phyloP scores from a whole-genome alignment of 2,329 filamentous ascomycete genomes.

The Kalaharituber pfeilii region DNA sequence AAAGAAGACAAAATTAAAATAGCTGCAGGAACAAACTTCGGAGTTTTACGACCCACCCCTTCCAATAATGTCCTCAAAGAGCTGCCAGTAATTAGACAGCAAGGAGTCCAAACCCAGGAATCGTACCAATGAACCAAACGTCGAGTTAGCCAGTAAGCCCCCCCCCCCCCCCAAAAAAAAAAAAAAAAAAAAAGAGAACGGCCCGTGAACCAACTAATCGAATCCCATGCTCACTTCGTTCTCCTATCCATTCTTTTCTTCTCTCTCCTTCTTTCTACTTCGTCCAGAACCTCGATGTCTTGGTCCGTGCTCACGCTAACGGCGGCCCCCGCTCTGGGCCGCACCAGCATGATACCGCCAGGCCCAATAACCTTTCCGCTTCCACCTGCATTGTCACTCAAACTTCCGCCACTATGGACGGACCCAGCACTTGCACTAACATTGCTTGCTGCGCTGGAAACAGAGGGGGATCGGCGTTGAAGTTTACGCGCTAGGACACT shows the following conservation, averaged over 20 bases:
- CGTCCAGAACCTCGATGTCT: not conserved
- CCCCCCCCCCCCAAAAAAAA: too few relatives aligned
- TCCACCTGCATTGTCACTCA: not conserved
- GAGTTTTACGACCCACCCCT: too few relatives aligned
- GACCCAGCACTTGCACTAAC: not conserved
- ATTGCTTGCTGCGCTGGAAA: not conserved
- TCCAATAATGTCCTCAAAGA: too few relatives aligned
- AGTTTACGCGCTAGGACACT: not conserved
- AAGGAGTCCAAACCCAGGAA: too few relatives aligned
- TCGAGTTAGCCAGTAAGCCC: too few relatives aligned
- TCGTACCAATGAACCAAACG: too few relatives aligned
- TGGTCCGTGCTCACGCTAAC: not conserved
- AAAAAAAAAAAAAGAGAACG: too few relatives aligned
- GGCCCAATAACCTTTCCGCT: not conserved
- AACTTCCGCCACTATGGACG: not conserved
- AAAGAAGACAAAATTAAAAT: too few relatives aligned
- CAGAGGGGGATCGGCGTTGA: not conserved
- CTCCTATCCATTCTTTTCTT: not conserved
- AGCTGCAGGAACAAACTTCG: too few relatives aligned
- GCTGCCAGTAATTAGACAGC: too few relatives aligned
- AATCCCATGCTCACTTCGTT: not conserved
- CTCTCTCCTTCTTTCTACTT: not conserved
- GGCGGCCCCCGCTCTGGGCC: not conserved
- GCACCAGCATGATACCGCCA: not conserved
- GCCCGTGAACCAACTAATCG: too few relatives aligned